These are phyloP conservation scores for Hygrophoropsis aurantiaca DNA, from an alignment of 768 basidiomycete species.

Conservation along the genomic window DNA sequence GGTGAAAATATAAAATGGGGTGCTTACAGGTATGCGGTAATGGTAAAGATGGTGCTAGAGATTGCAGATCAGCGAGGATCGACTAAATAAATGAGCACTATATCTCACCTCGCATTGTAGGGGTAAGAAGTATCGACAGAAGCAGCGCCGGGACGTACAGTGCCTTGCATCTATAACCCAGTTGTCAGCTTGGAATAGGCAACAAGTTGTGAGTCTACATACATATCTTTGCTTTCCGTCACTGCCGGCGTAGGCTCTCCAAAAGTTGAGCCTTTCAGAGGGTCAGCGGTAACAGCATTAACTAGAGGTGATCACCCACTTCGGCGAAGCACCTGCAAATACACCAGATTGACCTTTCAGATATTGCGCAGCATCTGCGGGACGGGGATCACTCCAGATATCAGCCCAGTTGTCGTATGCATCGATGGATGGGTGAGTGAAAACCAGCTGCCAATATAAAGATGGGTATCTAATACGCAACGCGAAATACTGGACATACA, in stretches of 20 bases:
- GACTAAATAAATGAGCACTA: neutral
- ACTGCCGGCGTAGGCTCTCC: constrained; percentile 48
- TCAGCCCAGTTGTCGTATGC: constrained; percentile 67
- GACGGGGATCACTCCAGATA: constrained; percentile 52
- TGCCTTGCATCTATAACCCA: constrained; percentile 54
- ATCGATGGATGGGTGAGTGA: constrained; percentile 62
- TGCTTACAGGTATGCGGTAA: constrained; percentile 57
- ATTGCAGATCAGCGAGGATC: neutral
- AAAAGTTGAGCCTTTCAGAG: constrained; percentile 53
- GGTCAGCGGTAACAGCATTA: too few species aligned
- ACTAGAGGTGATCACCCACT: too few species aligned
- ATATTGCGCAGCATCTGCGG: constrained; percentile 59
- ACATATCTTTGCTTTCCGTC: constrained; percentile 52
- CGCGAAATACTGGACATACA: too few species aligned
- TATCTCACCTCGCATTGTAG: constrained; percentile 44
- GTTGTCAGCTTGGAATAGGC: neutral
- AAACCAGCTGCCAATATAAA: constrained; percentile 43
- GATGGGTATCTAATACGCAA: neutral
- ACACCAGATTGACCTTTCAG: constrained; percentile 51
- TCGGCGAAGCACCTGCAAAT: constrained; percentile 55
- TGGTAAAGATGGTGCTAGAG: constrained; percentile 53
- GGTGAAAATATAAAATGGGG: neutral
- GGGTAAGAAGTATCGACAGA: constrained; percentile 47
- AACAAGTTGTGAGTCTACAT: constrained; percentile 11
- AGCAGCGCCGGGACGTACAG: constrained; percentile 59